phyloP scores from a whole-genome alignment of 768 basidiomycete genomes.

The Fibroporia radiculosa region DNA sequence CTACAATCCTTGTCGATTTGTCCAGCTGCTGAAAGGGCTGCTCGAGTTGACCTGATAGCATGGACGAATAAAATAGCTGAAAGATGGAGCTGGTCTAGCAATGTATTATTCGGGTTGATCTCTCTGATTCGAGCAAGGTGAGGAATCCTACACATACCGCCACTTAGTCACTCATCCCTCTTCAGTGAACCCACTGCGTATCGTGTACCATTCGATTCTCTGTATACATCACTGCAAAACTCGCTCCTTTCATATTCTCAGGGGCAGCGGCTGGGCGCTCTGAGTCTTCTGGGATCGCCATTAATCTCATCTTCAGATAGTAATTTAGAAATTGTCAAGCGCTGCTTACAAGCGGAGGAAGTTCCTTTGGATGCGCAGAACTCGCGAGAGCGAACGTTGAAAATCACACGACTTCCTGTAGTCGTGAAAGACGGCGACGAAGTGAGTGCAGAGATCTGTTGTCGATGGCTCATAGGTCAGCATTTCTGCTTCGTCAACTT shows the following conservation, averaged over 20 bases:
- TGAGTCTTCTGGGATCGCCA: slow-evolving; percentile 55
- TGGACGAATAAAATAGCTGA: slow-evolving; percentile 42
- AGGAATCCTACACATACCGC: slow-evolving; percentile 10
- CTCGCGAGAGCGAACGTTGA: slow-evolving; percentile 76
- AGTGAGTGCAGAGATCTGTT: slow-evolving; percentile 53
- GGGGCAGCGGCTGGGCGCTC: slow-evolving; percentile 49
- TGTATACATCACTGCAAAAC: slow-evolving; percentile 45
- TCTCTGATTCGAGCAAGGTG: slow-evolving; percentile 42
- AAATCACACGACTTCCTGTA: slow-evolving; percentile 65
- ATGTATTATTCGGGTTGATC: slow-evolving; percentile 48
- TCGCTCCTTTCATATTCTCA: slow-evolving; percentile 71
- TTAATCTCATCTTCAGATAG: slow-evolving; percentile 36
- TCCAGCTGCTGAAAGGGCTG: slow-evolving; percentile 37
- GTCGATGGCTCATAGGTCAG: slow-evolving; percentile 69
- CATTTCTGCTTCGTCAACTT: slow-evolving; percentile 6
- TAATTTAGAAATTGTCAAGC: slow-evolving; percentile 47
- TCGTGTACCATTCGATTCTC: slow-evolving; percentile 30
- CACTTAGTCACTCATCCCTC: too few species aligned
- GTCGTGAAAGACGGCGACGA: slow-evolving; percentile 49
- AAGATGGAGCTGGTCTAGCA: slow-evolving; percentile 53
- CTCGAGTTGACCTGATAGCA: slow-evolving; percentile 34
- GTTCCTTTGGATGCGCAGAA: slow-evolving; percentile 72
- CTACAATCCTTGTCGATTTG: slow-evolving; percentile 43
- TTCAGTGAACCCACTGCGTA: background rate
- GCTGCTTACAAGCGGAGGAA: slow-evolving; percentile 75